Base-by-base conservation (phyloP, 1,139 yeast genomes). In the Protomyces macrosporus region DNA sequence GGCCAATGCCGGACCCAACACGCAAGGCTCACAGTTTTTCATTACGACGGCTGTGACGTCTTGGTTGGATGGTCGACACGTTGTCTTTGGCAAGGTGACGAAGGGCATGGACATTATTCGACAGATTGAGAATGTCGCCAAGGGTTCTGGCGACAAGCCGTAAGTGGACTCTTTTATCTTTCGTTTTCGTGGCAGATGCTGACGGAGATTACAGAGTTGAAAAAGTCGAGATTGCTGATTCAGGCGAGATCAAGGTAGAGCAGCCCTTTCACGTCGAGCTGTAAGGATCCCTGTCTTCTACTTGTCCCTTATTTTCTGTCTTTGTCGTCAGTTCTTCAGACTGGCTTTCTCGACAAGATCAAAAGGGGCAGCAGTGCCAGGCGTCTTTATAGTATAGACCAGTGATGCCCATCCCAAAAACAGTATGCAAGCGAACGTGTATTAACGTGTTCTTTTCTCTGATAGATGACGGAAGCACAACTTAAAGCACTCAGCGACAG, bases 1-100 rank as follows among this genome's bases (percentile, higher is more conserved):
- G 96, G 96, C 95, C 65, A 88, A 88, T 73, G 87, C 95, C 4
- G 98, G 98, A 10, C 91, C 96, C 65, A 85, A 87, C 74, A 91
- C 98, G 67, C 93, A 93, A 73, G 98, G 98, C 0, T 90, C 97
- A 0, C 98, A 93, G 75, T 91, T 90, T 72, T 93, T 93, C 75
- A 86, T 93, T 71, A 89, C 96, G 50, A 84, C 88, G 0, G 86
- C 82, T 9, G 79, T 82, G 39, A 83, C 87, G 30, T 85, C 88
- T n/a, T 87, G 84, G 75, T 80, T 69, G 71, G 93, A 93, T 74
- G 95, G 95, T 53, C 91, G 91, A 76, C 98, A 95, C 75, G 98
- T 91, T 64, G 97, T 93, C 6, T 95, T 93, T 74, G 99, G 99
- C 67, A 84, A 87, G 74, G 91, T 93, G 32, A 75, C 90, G 58